Evolutionary conservation across 139 green algal genomes (phyloP).

Genomic region (Mesotaenium endlicherianum): DNA sequence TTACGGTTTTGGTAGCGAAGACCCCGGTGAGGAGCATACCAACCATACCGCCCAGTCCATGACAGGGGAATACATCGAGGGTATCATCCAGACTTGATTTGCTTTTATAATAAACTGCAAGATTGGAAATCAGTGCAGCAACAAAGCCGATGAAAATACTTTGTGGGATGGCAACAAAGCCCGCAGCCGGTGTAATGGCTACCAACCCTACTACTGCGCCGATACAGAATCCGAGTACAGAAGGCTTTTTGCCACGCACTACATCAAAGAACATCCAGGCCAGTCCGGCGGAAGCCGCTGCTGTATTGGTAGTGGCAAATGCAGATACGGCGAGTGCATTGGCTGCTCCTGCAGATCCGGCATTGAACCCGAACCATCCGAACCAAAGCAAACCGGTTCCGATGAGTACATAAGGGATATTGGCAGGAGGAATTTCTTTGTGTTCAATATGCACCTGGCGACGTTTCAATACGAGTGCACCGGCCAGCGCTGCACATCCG

Average conservation of each 20-base stretch:
- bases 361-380: constrained; percentile 60
- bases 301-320: background rate
- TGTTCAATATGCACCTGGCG: too few relatives aligned
- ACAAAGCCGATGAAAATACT: background rate
- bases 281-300: background rate
- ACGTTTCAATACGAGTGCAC: constrained; percentile 12
- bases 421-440: constrained; percentile 47
- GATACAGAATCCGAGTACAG: background rate
- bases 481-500: constrained; percentile 45
- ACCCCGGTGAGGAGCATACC: constrained; percentile 26
- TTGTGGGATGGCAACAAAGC: background rate
- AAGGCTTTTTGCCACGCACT: background rate
- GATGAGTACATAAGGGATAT: constrained; percentile 37
- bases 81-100: constrained; percentile 37
- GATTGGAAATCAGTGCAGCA: background rate
- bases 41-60: constrained; percentile 56
- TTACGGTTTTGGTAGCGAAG: background rate
- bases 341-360: constrained; percentile 1
- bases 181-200: background rate
- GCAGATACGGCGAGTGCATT: constrained; percentile 25
- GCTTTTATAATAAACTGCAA: background rate
- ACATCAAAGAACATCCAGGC: background rate
- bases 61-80: constrained; percentile 52
- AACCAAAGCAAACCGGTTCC: constrained; percentile 58
- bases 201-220: background rate